Conservation (phyloP, 164 flowering plant species). For the Nymphaea colorata region DNA sequence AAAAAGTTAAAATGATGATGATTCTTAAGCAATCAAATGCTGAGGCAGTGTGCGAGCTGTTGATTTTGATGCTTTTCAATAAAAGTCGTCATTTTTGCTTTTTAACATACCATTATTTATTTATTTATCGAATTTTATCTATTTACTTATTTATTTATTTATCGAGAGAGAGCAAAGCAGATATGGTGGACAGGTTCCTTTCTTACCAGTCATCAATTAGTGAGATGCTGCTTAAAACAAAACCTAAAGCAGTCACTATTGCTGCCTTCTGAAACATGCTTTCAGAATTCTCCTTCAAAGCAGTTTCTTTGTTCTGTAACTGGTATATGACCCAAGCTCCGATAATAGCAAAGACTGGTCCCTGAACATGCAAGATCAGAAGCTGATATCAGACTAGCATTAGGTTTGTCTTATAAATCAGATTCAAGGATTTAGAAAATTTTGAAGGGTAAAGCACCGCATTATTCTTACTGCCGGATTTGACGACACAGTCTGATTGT, state of each 20-base stretch:
- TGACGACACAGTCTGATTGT: too few species aligned
- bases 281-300: constrained; percentile 33
- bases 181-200: neutral
- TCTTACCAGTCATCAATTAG: constrained; percentile 64
- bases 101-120: too few species aligned
- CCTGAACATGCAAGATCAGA: constrained; percentile 23
- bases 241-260: constrained; percentile 36
- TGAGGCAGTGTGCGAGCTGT: too few species aligned
- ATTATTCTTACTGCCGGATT: too few species aligned
- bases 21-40: too few species aligned
- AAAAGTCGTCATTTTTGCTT: too few species aligned
- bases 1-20: too few species aligned
- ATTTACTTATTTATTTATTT: neutral
- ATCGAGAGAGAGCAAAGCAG: neutral
- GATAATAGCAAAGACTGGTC: constrained; percentile 57
- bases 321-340: constrained; percentile 69
- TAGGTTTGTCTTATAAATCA: too few species aligned
- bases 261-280: constrained; percentile 45
- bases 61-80: too few species aligned
- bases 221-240: constrained; percentile 34
- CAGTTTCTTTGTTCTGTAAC: constrained; percentile 40
- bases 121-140: neutral
- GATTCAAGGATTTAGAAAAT: too few species aligned
- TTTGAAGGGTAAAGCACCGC: too few species aligned
- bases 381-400: neutral